Conservation (phyloP, 2,329 filamentous ascomycete genomes). For the Dactylellina drechsleri region DNA sequence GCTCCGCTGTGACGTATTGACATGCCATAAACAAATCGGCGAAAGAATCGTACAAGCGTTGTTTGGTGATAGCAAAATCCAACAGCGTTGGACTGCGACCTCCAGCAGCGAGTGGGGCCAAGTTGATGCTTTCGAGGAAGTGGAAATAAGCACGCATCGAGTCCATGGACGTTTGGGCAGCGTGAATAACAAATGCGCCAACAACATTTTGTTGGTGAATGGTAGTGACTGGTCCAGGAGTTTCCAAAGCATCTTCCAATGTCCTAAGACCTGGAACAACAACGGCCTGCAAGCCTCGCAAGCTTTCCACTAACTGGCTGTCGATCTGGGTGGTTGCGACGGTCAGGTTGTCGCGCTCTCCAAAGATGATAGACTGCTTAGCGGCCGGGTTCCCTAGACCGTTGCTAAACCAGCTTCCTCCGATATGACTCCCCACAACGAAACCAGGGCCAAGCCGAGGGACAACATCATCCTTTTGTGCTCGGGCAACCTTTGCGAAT, state of each 20-base stretch:
- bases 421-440: slow-evolving; percentile 81
- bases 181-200: slow-evolving; percentile 81
- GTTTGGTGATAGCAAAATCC: slow-evolving; percentile 90
- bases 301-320: slow-evolving; percentile 77
- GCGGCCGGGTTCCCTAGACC: slow-evolving; percentile 73
- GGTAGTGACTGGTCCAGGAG: slow-evolving; percentile 83
- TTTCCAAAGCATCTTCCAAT: slow-evolving; percentile 81
- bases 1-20: slow-evolving; percentile 87
- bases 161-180: slow-evolving; percentile 82
- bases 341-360: slow-evolving; percentile 77
- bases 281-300: slow-evolving; percentile 86
- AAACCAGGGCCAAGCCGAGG: slow-evolving; percentile 94
- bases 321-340: slow-evolving; percentile 82
- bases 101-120: slow-evolving; percentile 79
- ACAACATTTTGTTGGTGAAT: slow-evolving; percentile 80
- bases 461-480: slow-evolving; percentile 92
- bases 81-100: slow-evolving; percentile 85
- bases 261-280: slow-evolving; percentile 86
- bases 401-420: slow-evolving; percentile 86
- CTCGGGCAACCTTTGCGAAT: slow-evolving; percentile 93
- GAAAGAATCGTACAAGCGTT: slow-evolving; percentile 90
- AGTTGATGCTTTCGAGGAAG: slow-evolving; percentile 88
- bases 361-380: slow-evolving; percentile 82
- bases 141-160: slow-evolving; percentile 90
- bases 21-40: slow-evolving; percentile 88